phyloP scores from a whole-genome alignment of 2,329 filamentous ascomycete genomes.

The Fusarium kyushuense region DNA sequence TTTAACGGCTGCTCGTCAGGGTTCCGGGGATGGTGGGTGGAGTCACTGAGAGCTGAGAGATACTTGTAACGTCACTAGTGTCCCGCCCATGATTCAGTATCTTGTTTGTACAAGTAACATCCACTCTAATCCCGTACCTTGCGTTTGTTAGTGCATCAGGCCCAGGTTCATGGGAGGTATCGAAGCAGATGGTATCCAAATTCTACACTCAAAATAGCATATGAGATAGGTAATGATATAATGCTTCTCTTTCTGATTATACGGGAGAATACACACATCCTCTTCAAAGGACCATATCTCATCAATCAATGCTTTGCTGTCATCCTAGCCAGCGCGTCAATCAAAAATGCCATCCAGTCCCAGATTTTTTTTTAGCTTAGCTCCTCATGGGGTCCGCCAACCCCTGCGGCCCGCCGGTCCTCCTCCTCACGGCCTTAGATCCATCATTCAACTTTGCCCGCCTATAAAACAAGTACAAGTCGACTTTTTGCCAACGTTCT shows the following conservation, averaged over 20 bases:
- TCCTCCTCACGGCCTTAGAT: constrained; percentile 43
- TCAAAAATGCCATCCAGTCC: constrained; percentile 32
- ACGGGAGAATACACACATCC: background rate
- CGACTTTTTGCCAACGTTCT: constrained; percentile 62
- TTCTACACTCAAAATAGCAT: constrained; percentile 2
- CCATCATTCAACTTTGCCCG: constrained; percentile 51
- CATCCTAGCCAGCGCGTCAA: constrained; percentile 21
- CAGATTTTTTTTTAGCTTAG: constrained; percentile 40
- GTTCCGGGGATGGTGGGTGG: constrained; percentile 45
- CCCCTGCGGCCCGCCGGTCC: constrained; percentile 36
- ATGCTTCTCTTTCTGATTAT: background rate
- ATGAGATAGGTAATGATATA: background rate
- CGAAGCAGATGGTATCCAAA: background rate
- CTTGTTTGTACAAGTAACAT: constrained; percentile 20
- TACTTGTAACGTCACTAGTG: constrained; percentile 19
- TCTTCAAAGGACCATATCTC: background rate
- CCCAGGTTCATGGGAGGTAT: constrained; percentile 14
- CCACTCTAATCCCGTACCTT: constrained; percentile 31
- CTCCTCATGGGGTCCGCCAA: constrained; percentile 37
- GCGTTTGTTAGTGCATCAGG: constrained; percentile 22
- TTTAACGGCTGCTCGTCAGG: constrained; percentile 43
- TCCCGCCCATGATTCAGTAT: constrained; percentile 21
- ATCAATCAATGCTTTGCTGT: constrained; percentile 3
- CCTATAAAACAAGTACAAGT: constrained; percentile 48
- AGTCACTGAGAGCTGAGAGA: constrained; percentile 25